Evolutionary conservation across 148 eudicot genomes (phyloP), one percentile per base, ranked within the genome.

Genomic region (Rheum nobile): DNA sequence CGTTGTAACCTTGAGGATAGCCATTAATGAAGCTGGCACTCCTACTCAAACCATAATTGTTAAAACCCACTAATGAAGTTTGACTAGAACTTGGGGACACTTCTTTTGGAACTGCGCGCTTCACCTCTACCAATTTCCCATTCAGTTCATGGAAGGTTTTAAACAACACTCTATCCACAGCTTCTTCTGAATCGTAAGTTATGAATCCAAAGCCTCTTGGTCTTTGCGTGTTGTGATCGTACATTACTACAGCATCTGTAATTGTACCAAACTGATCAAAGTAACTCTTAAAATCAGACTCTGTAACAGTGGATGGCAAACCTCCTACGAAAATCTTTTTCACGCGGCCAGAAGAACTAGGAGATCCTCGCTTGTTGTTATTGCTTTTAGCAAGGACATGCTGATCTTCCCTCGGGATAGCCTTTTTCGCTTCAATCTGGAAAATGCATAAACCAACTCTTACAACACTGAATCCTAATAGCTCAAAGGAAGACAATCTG

Each of bases 121-220:
- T 92, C 55, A 92, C 97, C 89, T 90, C 97, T 17, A 92, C 97
- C 91, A 88, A 83, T 80, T 92, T 92, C 17, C 95, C 92, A 77
- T 87, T 88, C 67, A 92, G 93, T 77, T 90, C 93, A 75, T 92
- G 97, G 74, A 92, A 92, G 63, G 96, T 90, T 77, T 87, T 90
- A 59, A 82, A 88, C 83, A 92, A 81, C 7, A 85, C 96, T 73
- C 83, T 81, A 71, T 90, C 96, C 10, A 90, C 97, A 69, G 93
- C 91, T 37, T 92, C 97, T 78, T 92, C 97, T 4, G 91, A 84
- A 74, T 92, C 96, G 72, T 81, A 92, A 43, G 96, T 92, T 48
- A 92, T 92, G 78, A 92, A 92, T 22, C 97, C 97, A 77, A 92
- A 92, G 8, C 97, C 97, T 83, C 97, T 86, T 54, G 96, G 97